A percentile compares a stretch with the other conserved stretches of the same genome.
phyloP scores from a whole-genome alignment of 345 rosid species.

The Gossypioides kirkii region DNA sequence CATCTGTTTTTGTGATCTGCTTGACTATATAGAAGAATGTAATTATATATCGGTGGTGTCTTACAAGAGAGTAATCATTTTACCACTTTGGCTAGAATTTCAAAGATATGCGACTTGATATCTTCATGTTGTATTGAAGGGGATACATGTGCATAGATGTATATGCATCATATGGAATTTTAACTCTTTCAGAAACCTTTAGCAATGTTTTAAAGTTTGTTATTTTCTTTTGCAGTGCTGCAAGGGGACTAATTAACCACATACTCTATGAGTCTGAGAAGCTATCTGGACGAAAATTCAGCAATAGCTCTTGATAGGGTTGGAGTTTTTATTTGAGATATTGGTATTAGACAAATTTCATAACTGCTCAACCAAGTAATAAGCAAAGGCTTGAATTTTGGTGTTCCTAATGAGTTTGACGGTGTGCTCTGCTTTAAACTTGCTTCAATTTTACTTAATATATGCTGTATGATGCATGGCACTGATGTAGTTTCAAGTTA shows the following conservation, averaged over 20 bases:
- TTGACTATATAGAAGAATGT: neutral
- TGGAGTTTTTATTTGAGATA: neutral
- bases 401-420: neutral
- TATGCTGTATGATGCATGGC: neutral
- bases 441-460: neutral
- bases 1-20: neutral
- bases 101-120: neutral
- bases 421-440: neutral
- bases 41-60: neutral
- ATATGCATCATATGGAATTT: neutral
- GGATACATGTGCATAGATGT: neutral
- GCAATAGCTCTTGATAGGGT: conserved; percentile 34
- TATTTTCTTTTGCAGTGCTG: conserved; percentile 61
- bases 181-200: neutral
- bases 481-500: neutral
- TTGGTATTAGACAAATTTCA: neutral
- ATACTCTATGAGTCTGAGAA: conserved; percentile 76
- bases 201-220: neutral
- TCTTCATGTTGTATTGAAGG: neutral
- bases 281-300: conserved; percentile 69
- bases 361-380: neutral
- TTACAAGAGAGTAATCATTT: neutral
- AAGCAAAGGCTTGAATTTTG: neutral
- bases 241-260: conserved; percentile 94
- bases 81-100: neutral